Conservation (phyloP, 176 grass and related monocot genomes). For the barley (Hordeum vulgare) region MorexV3_pseudomolecules_assembly NC_058522.1:533164061-533164560, state of each 20-base stretch:
- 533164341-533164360: not conserved
- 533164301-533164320: not conserved
- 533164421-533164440: no score
- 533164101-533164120: not conserved
- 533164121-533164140: not conserved
- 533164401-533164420: no score
- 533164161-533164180: not conserved
- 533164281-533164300: not conserved
- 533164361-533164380: not conserved
- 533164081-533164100: not conserved
- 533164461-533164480: no score
- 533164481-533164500: no score
- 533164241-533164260: no score
- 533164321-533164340: not conserved
- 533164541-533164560: no score
- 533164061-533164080: not conserved
- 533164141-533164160: not conserved
- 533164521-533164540: no score
- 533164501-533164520: no score
- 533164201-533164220: not conserved
- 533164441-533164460: no score
- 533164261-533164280: not conserved
- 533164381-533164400: no score
- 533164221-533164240: no score
- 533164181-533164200: not conserved